A percentile compares a stretch with the other conserved stretches of the same genome.
phyloP scores from a whole-genome alignment of 768 basidiomycete genomes.

The Cantharellus anzutake region DNA sequence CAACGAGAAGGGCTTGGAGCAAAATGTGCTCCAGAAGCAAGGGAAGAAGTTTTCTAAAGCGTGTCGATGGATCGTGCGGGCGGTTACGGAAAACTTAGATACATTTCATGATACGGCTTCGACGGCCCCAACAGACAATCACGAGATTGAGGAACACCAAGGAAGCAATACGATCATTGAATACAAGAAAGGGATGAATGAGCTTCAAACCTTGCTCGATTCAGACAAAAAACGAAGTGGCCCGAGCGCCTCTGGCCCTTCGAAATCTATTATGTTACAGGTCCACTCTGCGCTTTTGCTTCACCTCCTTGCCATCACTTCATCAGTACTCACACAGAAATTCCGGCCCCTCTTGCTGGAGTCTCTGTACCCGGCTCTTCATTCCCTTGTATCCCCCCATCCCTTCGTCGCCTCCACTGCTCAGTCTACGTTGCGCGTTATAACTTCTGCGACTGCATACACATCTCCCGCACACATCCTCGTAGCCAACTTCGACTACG shows the following conservation, averaged over 20 bases:
- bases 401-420: conserved; percentile 59
- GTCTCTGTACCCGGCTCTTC: conserved; percentile 68
- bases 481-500: conserved; percentile 91
- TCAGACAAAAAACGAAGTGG: conserved; percentile 13
- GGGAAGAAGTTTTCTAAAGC: conserved; percentile 37
- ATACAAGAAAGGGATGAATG: conserved; percentile 43
- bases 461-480: conserved; percentile 80
- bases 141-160: conserved; percentile 4
- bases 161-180: conserved; percentile 28
- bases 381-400: conserved; percentile 58
- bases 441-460: conserved; percentile 61
- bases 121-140: background rate
- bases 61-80: conserved; percentile 39
- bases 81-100: conserved; percentile 52
- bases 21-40: conserved; percentile 3
- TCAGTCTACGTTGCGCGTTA: conserved; percentile 45
- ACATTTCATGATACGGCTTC: conserved; percentile 12
- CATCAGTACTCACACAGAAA: conserved; percentile 50
- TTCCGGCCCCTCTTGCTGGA: conserved; percentile 62
- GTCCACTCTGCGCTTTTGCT: conserved; percentile 56
- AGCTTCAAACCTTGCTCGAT: conserved; percentile 32
- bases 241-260: conserved; percentile 10
- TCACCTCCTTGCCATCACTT: conserved; percentile 49
- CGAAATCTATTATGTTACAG: conserved; percentile 26
- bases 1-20: conserved; percentile 8